Base-by-base conservation (phyloP, 1,284 basidiomycete genomes). In the Puccinia brachypodii region DNA sequence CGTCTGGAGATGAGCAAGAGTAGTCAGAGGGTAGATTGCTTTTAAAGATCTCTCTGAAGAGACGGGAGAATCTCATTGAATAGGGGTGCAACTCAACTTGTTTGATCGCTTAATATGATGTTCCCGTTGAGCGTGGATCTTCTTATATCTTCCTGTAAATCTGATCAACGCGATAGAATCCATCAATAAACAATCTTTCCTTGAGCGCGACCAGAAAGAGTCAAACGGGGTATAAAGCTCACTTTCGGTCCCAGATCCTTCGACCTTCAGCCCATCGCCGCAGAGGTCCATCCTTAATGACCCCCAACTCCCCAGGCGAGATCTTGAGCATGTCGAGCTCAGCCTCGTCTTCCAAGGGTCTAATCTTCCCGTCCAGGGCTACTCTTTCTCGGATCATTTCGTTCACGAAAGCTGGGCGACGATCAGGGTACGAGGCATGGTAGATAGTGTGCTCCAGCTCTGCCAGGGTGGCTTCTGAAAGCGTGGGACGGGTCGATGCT, bases 361-460 rank as follows among this genome's bases (percentile, higher is more conserved):
- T 91, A 22, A 94, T 89, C 8, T 90, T 87, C 8, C 96, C 96
- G 31, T 89, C 89, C 3, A 92, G 91, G 25, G 92, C 91, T 28
- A 98, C 91, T 14, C 96, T 91, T 87, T 98, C 95, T 44, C 96
- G 90, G 82, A 98, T 93, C 90, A 93, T 92, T 76, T 89, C 87
- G 80, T 84, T 82, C 40, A 88, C 87, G 76, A 82, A 85, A 0
- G 79, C 74, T 7, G 84, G 84, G 33, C 84, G 82, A 31, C 82
- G 82, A 76, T 83, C 81, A 36, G 84, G 84, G 53, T 83, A 77
- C 8, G 82, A 79, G 28, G 83, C 81, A 8, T 84, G 81, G 74
- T 85, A 85, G 66, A 85, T 85, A n/a, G 84, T 84, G 66, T 83
- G 80, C 28, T 84, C 81, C 19, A 85, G 78, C 47, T 84, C 74